Evolutionary conservation across 106 monocot genomes (phyloP), one percentile per base, ranked within the genome.

Genomic region (Platanthera zijinensis): DNA sequence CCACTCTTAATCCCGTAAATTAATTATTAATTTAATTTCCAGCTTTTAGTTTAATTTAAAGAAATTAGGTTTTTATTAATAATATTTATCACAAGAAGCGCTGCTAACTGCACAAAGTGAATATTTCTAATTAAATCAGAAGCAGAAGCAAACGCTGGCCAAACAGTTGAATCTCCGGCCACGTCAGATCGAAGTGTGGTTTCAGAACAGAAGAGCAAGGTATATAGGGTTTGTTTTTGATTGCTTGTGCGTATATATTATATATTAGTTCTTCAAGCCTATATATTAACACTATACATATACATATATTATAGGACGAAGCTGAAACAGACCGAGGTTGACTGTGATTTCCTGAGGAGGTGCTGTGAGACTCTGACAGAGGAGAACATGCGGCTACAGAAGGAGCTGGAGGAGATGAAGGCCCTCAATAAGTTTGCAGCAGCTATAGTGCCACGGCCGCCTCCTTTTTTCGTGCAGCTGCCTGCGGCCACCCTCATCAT

Each of bases 121-220:
- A 0, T 66, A 19, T 9, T 28, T 3, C 30, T 66, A 11, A 64
- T 30, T 72, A 48, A 22, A 51, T 57, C 70, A 82, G 82, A 82
- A 77, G 49, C 82, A 82, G 62, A 82, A 82, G 76, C 82, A 76
- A 72, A 59, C 71, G 14, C 48, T 82, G 13, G 82, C 82, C 8
- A 82, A 77, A 72, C 82, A 82, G 49, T 46, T 82, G 71, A 82
- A 77, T 81, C 81, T 81, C 30, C 68, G 81, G 54, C 76, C 81
- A 21, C 68, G 81, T 14, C 81, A 81, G 76, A 76, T 82, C 15
- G 82, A 82, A 51, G 82, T 82, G 12, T 82, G 82, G 82, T 82
- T 82, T 25, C 82, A 82, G 56, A 82, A 82, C 72, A 82, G 82
- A 46, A 76, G 82, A 77, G 82, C 82, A 10, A 82, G 82, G 82